Evolutionary conservation across 108 stramenopile species (phyloP).

Genomic region (Fistulifera solaris): DNA sequence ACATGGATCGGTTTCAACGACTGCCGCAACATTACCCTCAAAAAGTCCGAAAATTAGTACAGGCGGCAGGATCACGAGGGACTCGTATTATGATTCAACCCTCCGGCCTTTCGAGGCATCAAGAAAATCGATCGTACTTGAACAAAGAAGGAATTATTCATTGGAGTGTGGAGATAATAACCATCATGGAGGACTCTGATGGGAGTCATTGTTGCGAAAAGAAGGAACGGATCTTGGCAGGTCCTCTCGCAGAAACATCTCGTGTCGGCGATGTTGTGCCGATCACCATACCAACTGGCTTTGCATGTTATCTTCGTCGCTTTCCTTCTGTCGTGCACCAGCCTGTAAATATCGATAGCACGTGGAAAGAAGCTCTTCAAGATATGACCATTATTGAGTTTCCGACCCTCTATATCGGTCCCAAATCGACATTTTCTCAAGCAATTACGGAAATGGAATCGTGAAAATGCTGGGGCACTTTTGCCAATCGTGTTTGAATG

Average conservation of each 20-base stretch:
- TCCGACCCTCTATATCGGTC: slow-evolving; percentile 4
- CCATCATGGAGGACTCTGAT: background rate
- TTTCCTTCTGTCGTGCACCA: background rate
- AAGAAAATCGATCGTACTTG: background rate
- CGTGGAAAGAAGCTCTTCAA: background rate
- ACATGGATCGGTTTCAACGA: background rate
- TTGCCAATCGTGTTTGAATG: too few relatives aligned
- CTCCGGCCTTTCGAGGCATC: background rate
- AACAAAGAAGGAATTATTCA: background rate
- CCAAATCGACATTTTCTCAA: too few relatives aligned
- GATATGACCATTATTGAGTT: slow-evolving; percentile 6
- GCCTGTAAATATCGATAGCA: background rate
- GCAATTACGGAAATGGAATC: too few relatives aligned
- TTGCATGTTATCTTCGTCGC: background rate
- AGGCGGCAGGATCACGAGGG: background rate
- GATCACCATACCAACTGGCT: background rate
- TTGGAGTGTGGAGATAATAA: background rate
- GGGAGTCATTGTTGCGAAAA: background rate
- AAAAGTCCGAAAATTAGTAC: background rate
- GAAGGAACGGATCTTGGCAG: background rate
- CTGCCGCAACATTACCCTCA: background rate
- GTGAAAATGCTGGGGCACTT: too few relatives aligned
- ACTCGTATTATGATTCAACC: background rate
- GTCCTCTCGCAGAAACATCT: background rate
- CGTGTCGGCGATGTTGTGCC: background rate